These are phyloP conservation scores for Leccinum angustisporum DNA, from an alignment of 1,284 basidiomycete genomes.

Conservation along the genomic window DNA sequence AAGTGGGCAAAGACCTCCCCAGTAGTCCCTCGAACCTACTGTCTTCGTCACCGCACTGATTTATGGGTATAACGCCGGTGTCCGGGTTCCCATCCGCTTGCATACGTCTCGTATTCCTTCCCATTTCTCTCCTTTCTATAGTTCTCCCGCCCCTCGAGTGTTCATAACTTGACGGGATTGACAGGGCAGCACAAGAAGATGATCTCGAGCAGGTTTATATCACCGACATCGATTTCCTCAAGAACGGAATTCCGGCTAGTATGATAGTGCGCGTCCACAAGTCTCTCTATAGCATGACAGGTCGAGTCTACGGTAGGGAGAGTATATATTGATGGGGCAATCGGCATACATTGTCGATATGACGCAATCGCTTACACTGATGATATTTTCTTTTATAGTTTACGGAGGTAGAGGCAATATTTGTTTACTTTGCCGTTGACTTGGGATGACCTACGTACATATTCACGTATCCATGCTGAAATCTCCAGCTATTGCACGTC, in stretches of 20 bases:
- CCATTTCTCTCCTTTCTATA: not conserved
- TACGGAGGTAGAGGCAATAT: not conserved
- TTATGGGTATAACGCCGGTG: too few relatives aligned
- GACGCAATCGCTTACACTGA: not conserved
- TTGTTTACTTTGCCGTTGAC: not conserved
- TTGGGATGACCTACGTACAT: not conserved
- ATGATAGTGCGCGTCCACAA: conserved; percentile 56
- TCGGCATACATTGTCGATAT: not conserved
- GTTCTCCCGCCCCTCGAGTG: not conserved
- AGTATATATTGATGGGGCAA: conserved; percentile 21
- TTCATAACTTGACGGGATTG: not conserved
- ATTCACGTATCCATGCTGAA: not conserved
- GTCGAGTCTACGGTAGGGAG: conserved; percentile 22
- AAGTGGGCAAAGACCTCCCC: too few relatives aligned
- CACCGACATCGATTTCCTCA: conserved; percentile 66
- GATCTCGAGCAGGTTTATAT: conserved; percentile 90
- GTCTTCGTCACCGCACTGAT: too few relatives aligned
- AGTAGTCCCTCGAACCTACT: too few relatives aligned
- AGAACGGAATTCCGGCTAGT: conserved; percentile 75
- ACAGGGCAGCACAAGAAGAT: conserved; percentile 90
- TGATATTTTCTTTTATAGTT: not conserved
- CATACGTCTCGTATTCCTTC: too few relatives aligned
- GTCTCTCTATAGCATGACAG: conserved; percentile 10
- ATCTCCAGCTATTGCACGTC: not conserved
- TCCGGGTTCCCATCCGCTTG: too few relatives aligned